A percentile compares a stretch with the other conserved stretches of the same genome.
These are phyloP conservation scores for Trypethelium eluteriae DNA, from an alignment of 495 filamentous ascomycete genomes.

Conservation along the genomic window DNA sequence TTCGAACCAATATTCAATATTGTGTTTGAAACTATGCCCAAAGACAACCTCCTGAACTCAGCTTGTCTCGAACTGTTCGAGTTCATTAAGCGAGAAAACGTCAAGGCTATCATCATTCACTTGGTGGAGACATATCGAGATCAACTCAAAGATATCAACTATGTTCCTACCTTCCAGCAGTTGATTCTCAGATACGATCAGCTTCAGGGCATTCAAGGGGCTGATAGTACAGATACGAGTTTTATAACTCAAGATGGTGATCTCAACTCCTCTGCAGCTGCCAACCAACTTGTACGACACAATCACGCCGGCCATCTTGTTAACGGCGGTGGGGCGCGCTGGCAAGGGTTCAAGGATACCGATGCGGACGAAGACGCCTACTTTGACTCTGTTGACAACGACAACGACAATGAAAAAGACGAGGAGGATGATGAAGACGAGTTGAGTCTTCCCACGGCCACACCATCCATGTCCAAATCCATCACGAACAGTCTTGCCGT, in stretches of 20 bases:
- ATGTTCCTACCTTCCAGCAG: constrained; percentile 77
- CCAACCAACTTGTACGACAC: background rate
- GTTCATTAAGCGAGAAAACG: constrained; percentile 73
- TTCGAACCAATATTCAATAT: constrained; percentile 86
- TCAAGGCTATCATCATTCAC: constrained; percentile 74
- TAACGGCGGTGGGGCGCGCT: constrained; percentile 54
- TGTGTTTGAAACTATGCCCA: constrained; percentile 80
- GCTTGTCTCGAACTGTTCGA: constrained; percentile 96
- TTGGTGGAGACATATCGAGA: constrained; percentile 85
- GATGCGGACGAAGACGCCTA: constrained; percentile 88
- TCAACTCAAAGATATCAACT: constrained; percentile 66
- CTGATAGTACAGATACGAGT: constrained; percentile 30
- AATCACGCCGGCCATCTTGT: constrained; percentile 25
- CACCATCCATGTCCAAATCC: constrained; percentile 20
- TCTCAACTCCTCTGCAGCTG: constrained; percentile 14
- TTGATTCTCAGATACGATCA: constrained; percentile 77
- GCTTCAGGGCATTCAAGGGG: constrained; percentile 44
- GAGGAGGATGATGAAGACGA: constrained; percentile 42
- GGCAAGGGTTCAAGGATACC: constrained; percentile 73
- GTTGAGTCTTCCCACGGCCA: constrained; percentile 22
- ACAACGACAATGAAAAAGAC: constrained; percentile 51
- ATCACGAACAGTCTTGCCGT: background rate
- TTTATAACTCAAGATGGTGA: constrained; percentile 41
- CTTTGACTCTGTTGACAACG: constrained; percentile 59
- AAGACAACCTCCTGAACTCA: constrained; percentile 92